Evolutionary conservation across 2,329 filamentous ascomycete genomes (phyloP).

Genomic region (Thelonectria rubi): DNA sequence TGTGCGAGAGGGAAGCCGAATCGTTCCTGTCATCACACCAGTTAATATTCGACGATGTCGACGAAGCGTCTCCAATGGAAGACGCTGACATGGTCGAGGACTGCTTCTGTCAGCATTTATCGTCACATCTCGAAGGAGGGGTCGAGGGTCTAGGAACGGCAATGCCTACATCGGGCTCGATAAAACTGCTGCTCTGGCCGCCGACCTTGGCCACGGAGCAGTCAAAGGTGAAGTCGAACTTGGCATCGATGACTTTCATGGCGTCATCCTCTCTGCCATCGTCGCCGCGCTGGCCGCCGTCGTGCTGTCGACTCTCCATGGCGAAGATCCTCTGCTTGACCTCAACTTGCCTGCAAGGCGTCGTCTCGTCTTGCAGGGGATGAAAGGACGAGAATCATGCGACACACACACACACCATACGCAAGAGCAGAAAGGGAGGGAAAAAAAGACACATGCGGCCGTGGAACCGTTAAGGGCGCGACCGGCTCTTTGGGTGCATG

Average conservation of each 20-base stretch:
- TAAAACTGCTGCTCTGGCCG: not conserved
- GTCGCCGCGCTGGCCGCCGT: not conserved
- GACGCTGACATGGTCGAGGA: slow-evolving; percentile 13
- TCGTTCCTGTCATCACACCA: slow-evolving; percentile 11
- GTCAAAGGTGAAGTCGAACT: slow-evolving; percentile 12
- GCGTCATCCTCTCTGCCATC: not conserved
- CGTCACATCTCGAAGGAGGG: not conserved
- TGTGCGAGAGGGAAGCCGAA: slow-evolving; percentile 39
- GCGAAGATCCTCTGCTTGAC: not conserved
- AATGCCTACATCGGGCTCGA: slow-evolving; percentile 13
- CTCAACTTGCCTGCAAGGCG: not conserved
- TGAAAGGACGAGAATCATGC: not conserved
- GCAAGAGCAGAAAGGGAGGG: not conserved
- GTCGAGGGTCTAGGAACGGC: too few relatives aligned
- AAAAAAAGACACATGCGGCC: too few relatives aligned
- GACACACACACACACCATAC: not conserved
- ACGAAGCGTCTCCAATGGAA: slow-evolving; percentile 1
- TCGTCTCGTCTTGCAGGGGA: too few relatives aligned
- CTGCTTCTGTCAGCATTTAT: slow-evolving; percentile 5
- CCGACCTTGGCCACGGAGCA: not conserved
- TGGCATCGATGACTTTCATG: too few relatives aligned
- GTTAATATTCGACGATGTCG: slow-evolving; percentile 2
- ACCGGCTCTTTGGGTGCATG: not conserved
- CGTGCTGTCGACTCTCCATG: not conserved
- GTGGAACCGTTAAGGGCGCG: too few relatives aligned